Percentiles rank a stretch among this genome's conserved stretches.
Evolutionary conservation across 1,284 basidiomycete genomes (phyloP).

Genomic region (Anthracocystis panici-leucophaei): DNA sequence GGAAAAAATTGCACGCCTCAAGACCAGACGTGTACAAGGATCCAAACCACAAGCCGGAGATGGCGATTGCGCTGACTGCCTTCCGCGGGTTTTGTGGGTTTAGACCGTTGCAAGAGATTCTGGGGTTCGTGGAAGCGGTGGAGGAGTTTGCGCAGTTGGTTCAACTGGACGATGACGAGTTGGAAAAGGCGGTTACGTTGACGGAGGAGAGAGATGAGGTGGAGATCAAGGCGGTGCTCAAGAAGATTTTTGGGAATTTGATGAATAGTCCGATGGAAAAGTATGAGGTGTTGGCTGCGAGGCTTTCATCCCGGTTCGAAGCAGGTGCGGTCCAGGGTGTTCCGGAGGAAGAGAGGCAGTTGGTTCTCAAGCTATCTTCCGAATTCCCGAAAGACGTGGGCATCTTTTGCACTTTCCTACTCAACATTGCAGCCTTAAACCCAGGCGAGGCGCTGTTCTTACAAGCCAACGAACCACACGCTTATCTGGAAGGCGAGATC

Average conservation of each 20-base stretch:
- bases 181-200: slow-evolving; percentile 2
- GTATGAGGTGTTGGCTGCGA: slow-evolving; percentile 25
- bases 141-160: slow-evolving; percentile 79
- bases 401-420: slow-evolving; percentile 88
- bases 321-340: slow-evolving; percentile 5
- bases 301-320: slow-evolving; percentile 24
- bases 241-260: slow-evolving; percentile 51
- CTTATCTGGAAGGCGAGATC: slow-evolving; percentile 79
- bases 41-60: slow-evolving; percentile 95
- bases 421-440: slow-evolving; percentile 85
- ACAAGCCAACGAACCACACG: slow-evolving; percentile 95
- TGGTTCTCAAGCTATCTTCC: slow-evolving; percentile 79
- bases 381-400: slow-evolving; percentile 96
- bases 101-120: slow-evolving; percentile 80
- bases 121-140: slow-evolving; percentile 77
- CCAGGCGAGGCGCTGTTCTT: slow-evolving; percentile 93
- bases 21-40: slow-evolving; percentile 92
- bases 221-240: slow-evolving; percentile 36
- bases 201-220: not conserved
- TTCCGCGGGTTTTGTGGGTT: slow-evolving; percentile 95
- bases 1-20: slow-evolving; percentile 79
- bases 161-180: slow-evolving; percentile 2
- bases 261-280: slow-evolving; percentile 32
- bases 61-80: slow-evolving; percentile 92
- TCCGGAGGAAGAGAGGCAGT: slow-evolving; percentile 70